These are phyloP conservation scores for Coelastrella sp. DNA, from an alignment of 139 green algal species.

Conservation along the genomic window DNA sequence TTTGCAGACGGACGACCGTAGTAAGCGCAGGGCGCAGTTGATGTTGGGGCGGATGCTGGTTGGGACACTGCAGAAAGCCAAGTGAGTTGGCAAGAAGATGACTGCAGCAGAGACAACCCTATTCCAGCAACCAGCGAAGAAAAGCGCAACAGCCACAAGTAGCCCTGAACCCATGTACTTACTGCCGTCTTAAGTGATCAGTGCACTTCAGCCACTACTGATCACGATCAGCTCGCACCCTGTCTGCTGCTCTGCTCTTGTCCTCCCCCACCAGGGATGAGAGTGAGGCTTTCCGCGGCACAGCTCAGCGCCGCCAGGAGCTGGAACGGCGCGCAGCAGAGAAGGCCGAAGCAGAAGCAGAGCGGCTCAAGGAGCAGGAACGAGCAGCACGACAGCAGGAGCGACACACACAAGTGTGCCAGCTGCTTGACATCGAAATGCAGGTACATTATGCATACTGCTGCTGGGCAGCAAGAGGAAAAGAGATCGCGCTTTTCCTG, in stretches of 20 bases:
- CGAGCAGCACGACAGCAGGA: background rate
- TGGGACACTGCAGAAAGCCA: conserved; percentile 29
- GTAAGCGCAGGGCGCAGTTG: conserved; percentile 2
- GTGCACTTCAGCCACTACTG: background rate
- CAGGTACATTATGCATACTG: conserved; percentile 1
- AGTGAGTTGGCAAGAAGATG: background rate
- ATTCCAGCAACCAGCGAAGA: background rate
- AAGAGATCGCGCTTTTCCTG: background rate
- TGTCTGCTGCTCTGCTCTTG: background rate
- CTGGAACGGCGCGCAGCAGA: conserved; percentile 20
- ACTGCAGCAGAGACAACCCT: background rate
- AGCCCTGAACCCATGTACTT: background rate
- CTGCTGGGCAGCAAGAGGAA: background rate
- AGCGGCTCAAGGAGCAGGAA: conserved; percentile 2
- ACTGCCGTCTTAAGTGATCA: background rate
- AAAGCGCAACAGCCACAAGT: no score
- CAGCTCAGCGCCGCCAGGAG: conserved; percentile 30
- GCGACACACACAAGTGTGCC: background rate
- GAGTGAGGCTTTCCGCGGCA: conserved; percentile 3
- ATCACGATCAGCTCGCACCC: background rate
- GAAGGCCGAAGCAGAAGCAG: conserved; percentile 19
- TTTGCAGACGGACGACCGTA: background rate
- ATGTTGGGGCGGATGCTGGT: conserved; percentile 29
- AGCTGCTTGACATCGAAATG: conserved; percentile 32
- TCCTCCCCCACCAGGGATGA: conserved; percentile 8